These are phyloP conservation scores for Blastocystis sp. DNA, from an alignment of 352 stramenopile genomes.

Conservation along the genomic window DNA sequence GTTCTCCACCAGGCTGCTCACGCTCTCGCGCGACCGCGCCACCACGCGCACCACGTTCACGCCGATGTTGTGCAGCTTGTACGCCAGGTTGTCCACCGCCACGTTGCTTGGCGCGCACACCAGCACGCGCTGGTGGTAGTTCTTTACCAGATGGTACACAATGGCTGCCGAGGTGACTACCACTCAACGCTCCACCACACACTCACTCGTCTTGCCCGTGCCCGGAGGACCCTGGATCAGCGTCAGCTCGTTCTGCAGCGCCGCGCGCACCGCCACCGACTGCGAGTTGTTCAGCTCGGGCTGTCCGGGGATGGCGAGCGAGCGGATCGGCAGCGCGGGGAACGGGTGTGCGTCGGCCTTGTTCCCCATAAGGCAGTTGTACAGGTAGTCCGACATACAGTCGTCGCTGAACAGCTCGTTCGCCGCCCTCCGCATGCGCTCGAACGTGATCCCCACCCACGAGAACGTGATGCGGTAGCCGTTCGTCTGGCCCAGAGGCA, in stretches of 20 bases:
- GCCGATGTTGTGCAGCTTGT: constrained; percentile 96
- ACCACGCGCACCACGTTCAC: constrained; percentile 96
- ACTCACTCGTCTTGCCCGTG: constrained; percentile 89
- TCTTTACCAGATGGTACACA: constrained; percentile 98
- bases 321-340: constrained; percentile 78
- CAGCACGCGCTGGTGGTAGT: constrained; percentile 91
- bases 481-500: constrained; percentile 90
- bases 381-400: constrained; percentile 96
- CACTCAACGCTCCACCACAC: neutral
- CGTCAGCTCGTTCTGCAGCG: constrained; percentile 93
- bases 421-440: constrained; percentile 97
- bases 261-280: constrained; percentile 89
- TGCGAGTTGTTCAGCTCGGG: constrained; percentile 92
- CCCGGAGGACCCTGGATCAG: constrained; percentile 96
- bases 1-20: constrained; percentile 90
- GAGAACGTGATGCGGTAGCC: constrained; percentile 96
- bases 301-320: constrained; percentile 89
- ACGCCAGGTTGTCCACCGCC: constrained; percentile 95
- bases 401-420: constrained; percentile 98
- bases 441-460: constrained; percentile 98
- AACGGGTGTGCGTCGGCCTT: constrained; percentile 92
- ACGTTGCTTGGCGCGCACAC: constrained; percentile 98
- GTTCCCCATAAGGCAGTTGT: constrained; percentile 97
- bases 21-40: constrained; percentile 93
- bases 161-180: constrained; percentile 94